These are phyloP conservation scores for Bjerkandera adusta DNA, from an alignment of 1,284 basidiomycete genomes.

Conservation along the genomic window DNA sequence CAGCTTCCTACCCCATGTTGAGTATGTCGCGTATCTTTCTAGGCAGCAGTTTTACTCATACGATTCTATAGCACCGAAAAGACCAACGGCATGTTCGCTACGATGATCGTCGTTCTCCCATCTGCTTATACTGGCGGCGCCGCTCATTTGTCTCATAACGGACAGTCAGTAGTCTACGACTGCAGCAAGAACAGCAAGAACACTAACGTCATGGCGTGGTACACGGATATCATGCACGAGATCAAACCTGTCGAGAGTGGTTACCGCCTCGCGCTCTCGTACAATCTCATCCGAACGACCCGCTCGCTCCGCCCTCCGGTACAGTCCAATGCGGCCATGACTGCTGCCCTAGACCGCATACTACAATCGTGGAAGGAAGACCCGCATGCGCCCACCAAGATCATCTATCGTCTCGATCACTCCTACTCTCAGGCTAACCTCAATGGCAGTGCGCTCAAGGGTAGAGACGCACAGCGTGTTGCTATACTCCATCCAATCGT, in stretches of 20 bases:
- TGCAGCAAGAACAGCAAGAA: conserved; percentile 26
- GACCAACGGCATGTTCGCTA: conserved; percentile 42
- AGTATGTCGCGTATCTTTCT: no score
- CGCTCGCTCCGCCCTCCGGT: conserved; percentile 17
- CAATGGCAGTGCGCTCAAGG: conserved; percentile 22
- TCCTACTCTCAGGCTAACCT: conserved; percentile 24
- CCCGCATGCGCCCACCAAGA: conserved; percentile 12
- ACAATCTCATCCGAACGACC: conserved; percentile 34
- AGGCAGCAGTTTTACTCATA: no score
- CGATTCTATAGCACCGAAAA: conserved; percentile 40
- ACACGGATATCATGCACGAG: conserved; percentile 45
- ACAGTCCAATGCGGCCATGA: conserved; percentile 1
- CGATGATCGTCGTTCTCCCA: conserved; percentile 42
- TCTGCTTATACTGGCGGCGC: conserved; percentile 41
- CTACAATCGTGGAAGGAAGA: conserved; percentile 21
- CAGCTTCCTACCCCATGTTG: no score
- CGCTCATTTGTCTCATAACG: conserved; percentile 37
- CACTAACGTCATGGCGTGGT: conserved; percentile 44
- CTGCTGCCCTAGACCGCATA: conserved; percentile 12
- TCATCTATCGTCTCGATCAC: conserved; percentile 25
- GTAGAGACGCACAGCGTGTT: conserved; percentile 21
- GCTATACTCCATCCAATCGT: conserved; percentile 19
- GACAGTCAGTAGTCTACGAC: conserved; percentile 31
- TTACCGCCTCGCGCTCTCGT: conserved; percentile 44
- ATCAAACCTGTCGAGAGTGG: conserved; percentile 43